Evolutionary conservation across 371 early-diverging fungal genomes (phyloP).

Genomic region (Mortierella polycephala): DNA sequence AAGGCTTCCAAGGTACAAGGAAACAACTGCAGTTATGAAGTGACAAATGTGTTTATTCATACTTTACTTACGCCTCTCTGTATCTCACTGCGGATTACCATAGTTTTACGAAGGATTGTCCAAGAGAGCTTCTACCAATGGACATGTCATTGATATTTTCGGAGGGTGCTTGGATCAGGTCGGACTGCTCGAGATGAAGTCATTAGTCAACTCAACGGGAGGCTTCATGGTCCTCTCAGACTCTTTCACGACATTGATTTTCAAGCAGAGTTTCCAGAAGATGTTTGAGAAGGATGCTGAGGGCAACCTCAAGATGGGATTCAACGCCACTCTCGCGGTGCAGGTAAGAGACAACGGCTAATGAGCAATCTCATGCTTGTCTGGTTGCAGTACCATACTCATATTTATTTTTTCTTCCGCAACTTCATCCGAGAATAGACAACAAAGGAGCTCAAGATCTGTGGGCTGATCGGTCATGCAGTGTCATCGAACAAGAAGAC

Average conservation of each 20-base stretch:
- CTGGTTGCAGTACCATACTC: not conserved
- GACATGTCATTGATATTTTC: constrained; percentile 91
- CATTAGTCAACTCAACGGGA: constrained; percentile 91
- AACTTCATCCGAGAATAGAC: constrained; percentile 64
- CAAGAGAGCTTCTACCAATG: constrained; percentile 86
- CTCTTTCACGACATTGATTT: constrained; percentile 95
- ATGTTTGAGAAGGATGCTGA: constrained; percentile 92
- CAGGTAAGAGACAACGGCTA: constrained; percentile 59
- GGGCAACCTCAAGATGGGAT: constrained; percentile 93
- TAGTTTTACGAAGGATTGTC: constrained; percentile 95
- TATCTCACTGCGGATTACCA: not conserved
- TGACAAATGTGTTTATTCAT: too few relatives aligned
- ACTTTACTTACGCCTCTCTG: not conserved
- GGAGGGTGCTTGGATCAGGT: constrained; percentile 96
- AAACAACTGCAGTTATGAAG: not conserved
- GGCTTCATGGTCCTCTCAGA: constrained; percentile 98
- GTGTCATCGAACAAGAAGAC: constrained; percentile 91
- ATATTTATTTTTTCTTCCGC: not conserved
- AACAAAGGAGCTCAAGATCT: constrained; percentile 93
- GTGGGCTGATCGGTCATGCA: constrained; percentile 96
- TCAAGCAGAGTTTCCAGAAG: constrained; percentile 96
- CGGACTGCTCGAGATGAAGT: constrained; percentile 98
- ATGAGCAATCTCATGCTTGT: not conserved
- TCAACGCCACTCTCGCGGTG: constrained; percentile 98
- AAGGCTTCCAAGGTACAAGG: constrained; percentile 80